Evolutionary conservation across 2,329 filamentous ascomycete genomes (phyloP), one percentile per base, ranked within the genome.

Genomic region (Chaetomium globosum): DNA sequence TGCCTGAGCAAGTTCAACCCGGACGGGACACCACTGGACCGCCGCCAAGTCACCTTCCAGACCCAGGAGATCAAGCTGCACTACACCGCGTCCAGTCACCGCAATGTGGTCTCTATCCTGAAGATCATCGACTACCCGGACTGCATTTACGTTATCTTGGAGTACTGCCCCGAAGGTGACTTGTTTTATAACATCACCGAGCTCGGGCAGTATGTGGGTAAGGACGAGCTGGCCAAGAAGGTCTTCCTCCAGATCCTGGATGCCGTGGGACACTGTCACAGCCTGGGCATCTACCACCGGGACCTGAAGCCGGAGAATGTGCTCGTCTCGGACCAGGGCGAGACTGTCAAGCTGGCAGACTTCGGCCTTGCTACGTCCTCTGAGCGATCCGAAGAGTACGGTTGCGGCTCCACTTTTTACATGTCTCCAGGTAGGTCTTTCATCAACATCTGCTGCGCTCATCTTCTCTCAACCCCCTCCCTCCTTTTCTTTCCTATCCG

Each of bases 301-400:
- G 95, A 99, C 78, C 83, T 99, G 68, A 99, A 99, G 84, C 95
- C 95, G 66, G 95, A 99, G 82, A 99, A 99, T 79, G 92, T 99
- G 71, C 82, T 99, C 75, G 94, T 99, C 64, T 90, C 91, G 73
- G 90, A 97, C 80, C 83, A 89, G 69, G 94, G 94, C 70, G 87
- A 89, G 80, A 95, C 92, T 43, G 92, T 97, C 75, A 97, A 98
- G 81, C 86, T 99, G 70, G 95, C 94, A 71, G 95, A 99, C 79
- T 99, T 99, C 83, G 95, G 95, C 76, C 86, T 99, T 63, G 95
- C 95, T 66, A 98, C 93, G 28, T 88, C 87, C 65, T 91, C 94
- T 70, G 84, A 87, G 70, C 83, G 89, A 71, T 97, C 94, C 69
- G 90, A 93, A 72, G 95, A 99, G 77, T 97, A 97, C 79, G 95